Evolutionary conservation across 148 eudicot species (phyloP), one percentile per base, ranked within the genome.

Genomic region (Chenopodium suecicum): DNA sequence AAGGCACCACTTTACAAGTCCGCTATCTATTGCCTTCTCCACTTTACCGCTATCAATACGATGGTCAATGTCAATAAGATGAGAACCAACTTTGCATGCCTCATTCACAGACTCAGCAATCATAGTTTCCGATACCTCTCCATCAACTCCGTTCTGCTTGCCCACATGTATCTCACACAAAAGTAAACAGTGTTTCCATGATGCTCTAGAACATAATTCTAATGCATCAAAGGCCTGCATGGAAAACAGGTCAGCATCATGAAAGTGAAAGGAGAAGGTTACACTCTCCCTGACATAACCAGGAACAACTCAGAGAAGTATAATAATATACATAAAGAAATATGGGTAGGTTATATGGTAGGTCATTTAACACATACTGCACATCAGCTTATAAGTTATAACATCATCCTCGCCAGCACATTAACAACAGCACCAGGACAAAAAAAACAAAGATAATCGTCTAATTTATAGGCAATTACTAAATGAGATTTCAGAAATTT

Each of bases 1-100:
- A 79, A 70, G 85, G 76, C 93, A 92, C 99, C 99, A 96, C 67
- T 86, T 89, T 86, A 85, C 85, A 84, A 96, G 94, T 81, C 88
- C 81, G 78, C 47, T 80, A 47, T 23, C 77, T 31, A 89, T 77
- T 27, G 85, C 81, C 66, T 73, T 83, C 75, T 71, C 86, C 79
- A 90, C 41, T 79, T 91, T 86, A 83, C 70, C 68, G 77, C 80
- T 77, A 73, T 77, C 86, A 76, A 86, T 71, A 84, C 86, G 90
- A 80, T 79, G 83, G 74, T 89, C 89, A 74, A 92, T 65, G 82
- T 94, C 94, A 78, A 92, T 83, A 75, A 92, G 84, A 85, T 88
- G 83, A 82, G 89, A 89, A 78, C 82, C 89, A 82, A 83, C 82
- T 58, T 87, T 87, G 73, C 89, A 90, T 70, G 99, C 95, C 85